Conservation (phyloP, 140 eudicot species). For the Ambrosia hybrid region DNA sequence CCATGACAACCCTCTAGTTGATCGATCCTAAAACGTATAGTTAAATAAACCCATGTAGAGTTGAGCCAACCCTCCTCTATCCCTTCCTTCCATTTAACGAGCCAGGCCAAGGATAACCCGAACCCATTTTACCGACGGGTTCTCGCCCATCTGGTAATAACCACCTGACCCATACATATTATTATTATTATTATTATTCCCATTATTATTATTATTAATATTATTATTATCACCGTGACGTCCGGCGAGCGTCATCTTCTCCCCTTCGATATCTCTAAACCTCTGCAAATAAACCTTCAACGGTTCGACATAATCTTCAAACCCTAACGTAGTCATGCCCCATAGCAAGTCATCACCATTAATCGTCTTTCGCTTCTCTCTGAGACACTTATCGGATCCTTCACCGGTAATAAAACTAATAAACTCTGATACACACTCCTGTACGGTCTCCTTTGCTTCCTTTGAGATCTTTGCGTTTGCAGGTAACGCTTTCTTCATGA, state of each 20-base stretch:
- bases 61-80: constrained; percentile 9
- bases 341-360: constrained; percentile 77
- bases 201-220: constrained; percentile 53
- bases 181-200: constrained; percentile 48
- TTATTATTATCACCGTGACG: constrained; percentile 37
- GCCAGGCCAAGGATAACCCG: constrained; percentile 50
- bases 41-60: too few relatives aligned
- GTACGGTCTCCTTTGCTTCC: constrained; percentile 75
- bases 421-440: constrained; percentile 84
- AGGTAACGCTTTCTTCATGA: constrained; percentile 75
- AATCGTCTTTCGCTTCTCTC: constrained; percentile 72
- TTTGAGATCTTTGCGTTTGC: constrained; percentile 80
- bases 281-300: constrained; percentile 64
- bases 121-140: constrained; percentile 40
- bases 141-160: constrained; percentile 43
- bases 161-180: constrained; percentile 49
- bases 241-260: constrained; percentile 47
- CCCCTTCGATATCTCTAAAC: constrained; percentile 72
- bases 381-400: constrained; percentile 74
- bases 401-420: constrained; percentile 82
- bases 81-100: constrained; percentile 43
- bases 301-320: constrained; percentile 75
- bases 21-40: too few relatives aligned
- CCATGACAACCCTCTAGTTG: too few relatives aligned
- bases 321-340: constrained; percentile 83